These are phyloP conservation scores for Asterionellopsis glacialis DNA, from an alignment of 108 stramenopile genomes.

Conservation along the genomic window DNA sequence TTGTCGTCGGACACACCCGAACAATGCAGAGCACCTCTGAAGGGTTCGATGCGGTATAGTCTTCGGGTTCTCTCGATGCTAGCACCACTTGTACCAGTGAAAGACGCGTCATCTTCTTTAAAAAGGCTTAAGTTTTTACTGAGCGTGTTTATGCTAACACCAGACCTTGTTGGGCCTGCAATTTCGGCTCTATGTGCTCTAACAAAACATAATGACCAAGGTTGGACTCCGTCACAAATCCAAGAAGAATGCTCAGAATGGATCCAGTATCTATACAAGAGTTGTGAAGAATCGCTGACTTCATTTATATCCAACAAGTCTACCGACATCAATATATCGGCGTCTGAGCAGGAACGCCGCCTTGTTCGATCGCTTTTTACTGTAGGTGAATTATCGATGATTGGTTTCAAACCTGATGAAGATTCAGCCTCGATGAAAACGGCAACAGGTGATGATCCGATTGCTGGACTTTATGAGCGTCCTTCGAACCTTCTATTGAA, in stretches of 20 bases:
- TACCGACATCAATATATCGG: background rate
- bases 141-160: constrained; percentile 33
- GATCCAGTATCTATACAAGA: constrained; percentile 26
- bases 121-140: constrained; percentile 29
- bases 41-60: constrained; percentile 33
- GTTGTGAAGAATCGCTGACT: constrained; percentile 44
- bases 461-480: constrained; percentile 37
- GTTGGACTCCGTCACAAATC: constrained; percentile 1
- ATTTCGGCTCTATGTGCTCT: constrained; percentile 42
- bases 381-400: constrained; percentile 63
- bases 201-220: constrained; percentile 13
- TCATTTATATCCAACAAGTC: constrained; percentile 11
- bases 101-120: constrained; percentile 25
- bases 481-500: constrained; percentile 48
- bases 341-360: constrained; percentile 8
- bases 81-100: constrained; percentile 29
- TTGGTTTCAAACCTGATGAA: constrained; percentile 64
- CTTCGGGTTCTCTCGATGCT: constrained; percentile 52
- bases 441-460: constrained; percentile 23
- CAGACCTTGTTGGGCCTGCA: constrained; percentile 50
- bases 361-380: constrained; percentile 52
- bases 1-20: background rate
- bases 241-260: constrained; percentile 30
- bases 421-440: constrained; percentile 6
- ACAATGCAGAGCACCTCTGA: background rate